Percentiles rank a stretch among this genome's conserved stretches.
phyloP scores from a whole-genome alignment of 129 eudicot genomes.

The Centaurea solstitialis region DNA sequence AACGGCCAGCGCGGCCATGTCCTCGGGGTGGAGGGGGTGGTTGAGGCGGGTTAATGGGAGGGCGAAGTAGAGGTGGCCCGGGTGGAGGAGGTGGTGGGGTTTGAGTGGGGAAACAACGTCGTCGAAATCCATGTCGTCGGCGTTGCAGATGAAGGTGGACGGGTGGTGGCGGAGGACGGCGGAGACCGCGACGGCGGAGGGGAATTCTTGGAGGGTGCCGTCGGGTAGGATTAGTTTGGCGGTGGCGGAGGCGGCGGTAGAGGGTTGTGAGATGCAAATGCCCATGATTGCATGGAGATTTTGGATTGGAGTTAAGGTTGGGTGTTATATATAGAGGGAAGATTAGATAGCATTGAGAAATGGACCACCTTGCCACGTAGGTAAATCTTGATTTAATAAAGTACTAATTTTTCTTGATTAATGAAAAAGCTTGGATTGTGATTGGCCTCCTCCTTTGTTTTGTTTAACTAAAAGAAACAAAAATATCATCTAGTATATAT shows the following conservation, averaged over 20 bases:
- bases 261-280: constrained; percentile 66
- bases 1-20: constrained; percentile 97
- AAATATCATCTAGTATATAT: too few species aligned
- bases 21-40: constrained; percentile 73
- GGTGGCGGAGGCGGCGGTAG: constrained; percentile 49
- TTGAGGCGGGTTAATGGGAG: constrained; percentile 60
- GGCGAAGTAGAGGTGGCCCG: constrained; percentile 79
- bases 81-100: constrained; percentile 59
- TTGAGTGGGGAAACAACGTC: constrained; percentile 60
- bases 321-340: constrained; percentile 17
- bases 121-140: constrained; percentile 96
- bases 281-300: constrained; percentile 54
- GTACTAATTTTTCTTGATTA: too few species aligned
- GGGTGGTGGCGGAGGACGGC: constrained; percentile 57
- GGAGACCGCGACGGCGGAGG: constrained; percentile 61
- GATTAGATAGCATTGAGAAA: constrained; percentile 23
- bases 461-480: too few species aligned
- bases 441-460: too few species aligned
- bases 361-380: constrained; percentile 42
- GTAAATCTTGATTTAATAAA: neutral
- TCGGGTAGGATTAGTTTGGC: constrained; percentile 63
- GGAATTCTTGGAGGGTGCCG: constrained; percentile 68
- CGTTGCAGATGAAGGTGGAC: constrained; percentile 64
- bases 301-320: neutral
- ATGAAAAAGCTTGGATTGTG: too few species aligned